phyloP scores from a whole-genome alignment of 768 basidiomycete genomes.

The Rhizopogon salebrosus region DNA sequence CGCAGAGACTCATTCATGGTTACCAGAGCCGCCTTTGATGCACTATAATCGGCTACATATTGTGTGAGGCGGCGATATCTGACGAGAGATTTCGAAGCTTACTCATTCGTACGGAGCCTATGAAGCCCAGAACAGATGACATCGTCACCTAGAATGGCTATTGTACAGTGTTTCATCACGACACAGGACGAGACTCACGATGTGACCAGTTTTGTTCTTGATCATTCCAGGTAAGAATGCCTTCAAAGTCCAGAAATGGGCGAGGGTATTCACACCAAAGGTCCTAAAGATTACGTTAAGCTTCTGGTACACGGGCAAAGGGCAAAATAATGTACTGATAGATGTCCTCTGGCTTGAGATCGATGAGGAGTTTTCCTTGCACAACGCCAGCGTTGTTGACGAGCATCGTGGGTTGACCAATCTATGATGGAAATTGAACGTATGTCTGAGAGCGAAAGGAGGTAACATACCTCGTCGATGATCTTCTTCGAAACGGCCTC shows the following conservation, averaged over 20 bases:
- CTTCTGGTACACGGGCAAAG: neutral
- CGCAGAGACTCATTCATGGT: constrained; percentile 80
- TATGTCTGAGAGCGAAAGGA: neutral
- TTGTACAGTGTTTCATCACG: constrained; percentile 6
- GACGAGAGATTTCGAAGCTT: constrained; percentile 22
- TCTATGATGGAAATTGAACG: constrained; percentile 34
- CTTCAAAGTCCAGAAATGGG: constrained; percentile 90
- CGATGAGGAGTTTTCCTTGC: constrained; percentile 82
- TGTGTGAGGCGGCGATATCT: constrained; percentile 1
- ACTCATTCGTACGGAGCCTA: constrained; percentile 76
- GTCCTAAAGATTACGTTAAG: constrained; percentile 47
- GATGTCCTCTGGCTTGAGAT: constrained; percentile 73
- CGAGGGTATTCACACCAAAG: constrained; percentile 80
- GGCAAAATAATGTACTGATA: constrained; percentile 48
- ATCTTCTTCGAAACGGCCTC: constrained; percentile 68
- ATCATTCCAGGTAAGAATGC: constrained; percentile 91
- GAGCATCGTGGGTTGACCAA: constrained; percentile 84
- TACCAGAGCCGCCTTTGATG: constrained; percentile 87
- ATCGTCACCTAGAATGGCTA: constrained; percentile 59
- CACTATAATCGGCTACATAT: constrained; percentile 74
- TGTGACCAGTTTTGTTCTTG: constrained; percentile 71
- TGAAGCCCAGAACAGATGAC: constrained; percentile 67
- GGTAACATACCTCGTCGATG: constrained; percentile 60
- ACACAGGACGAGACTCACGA: constrained; percentile 45
- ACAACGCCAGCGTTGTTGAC: constrained; percentile 96